Conservation (phyloP, 176 grass and related monocot species). For the Aegilops sharonensis region DNA sequence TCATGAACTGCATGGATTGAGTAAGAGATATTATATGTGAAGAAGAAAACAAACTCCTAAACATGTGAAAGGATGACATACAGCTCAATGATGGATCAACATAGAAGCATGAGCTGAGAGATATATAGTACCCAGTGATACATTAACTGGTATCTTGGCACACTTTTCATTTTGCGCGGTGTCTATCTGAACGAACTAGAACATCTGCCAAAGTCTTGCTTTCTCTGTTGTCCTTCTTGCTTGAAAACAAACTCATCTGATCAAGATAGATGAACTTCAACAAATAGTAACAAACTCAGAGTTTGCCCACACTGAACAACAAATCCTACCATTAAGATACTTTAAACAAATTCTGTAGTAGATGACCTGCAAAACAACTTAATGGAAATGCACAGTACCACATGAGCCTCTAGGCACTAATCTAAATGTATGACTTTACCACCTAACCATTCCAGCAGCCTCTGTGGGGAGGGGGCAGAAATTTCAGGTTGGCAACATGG, state of each 20-base stretch:
- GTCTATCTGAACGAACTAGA: background rate
- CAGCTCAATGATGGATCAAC: background rate
- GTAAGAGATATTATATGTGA: background rate
- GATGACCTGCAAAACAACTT: background rate
- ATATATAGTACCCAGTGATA: background rate
- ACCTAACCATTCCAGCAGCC: no score
- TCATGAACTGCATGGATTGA: background rate
- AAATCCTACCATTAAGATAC: background rate
- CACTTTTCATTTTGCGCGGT: background rate
- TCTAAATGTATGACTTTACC: background rate
- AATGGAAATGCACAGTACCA: background rate
- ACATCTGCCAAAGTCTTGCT: background rate
- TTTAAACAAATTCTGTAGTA: background rate
- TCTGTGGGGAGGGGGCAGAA: no score
- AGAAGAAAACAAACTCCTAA: background rate
- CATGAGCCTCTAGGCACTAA: background rate
- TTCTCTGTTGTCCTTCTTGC: background rate
- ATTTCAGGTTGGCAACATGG: no score
- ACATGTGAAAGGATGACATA: background rate
- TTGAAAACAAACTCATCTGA: background rate
- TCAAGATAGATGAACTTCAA: background rate
- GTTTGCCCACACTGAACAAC: background rate
- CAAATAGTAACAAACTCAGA: no score
- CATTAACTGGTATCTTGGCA: background rate
- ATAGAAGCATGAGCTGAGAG: background rate